Evolutionary conservation across 768 basidiomycete genomes (phyloP).

Genomic region (Pleurotus citrinopileatus): DNA sequence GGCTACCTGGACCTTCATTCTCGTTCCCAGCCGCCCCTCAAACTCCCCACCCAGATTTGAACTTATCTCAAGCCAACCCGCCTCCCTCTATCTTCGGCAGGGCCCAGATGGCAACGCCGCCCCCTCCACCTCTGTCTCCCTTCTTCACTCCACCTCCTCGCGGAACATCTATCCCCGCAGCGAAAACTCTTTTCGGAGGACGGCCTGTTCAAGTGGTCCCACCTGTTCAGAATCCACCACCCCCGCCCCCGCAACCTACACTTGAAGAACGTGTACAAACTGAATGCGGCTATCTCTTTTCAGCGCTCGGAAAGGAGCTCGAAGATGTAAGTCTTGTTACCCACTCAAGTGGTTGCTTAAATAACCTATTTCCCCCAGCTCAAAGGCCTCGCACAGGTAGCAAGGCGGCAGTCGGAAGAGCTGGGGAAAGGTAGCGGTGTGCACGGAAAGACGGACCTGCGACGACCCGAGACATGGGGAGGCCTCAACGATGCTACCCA

Average conservation of each 20-base stretch:
- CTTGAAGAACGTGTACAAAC: conserved; percentile 66
- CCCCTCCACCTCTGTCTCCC: neutral
- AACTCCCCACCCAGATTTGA: neutral
- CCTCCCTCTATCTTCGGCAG: neutral
- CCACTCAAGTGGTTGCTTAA: conserved; percentile 4
- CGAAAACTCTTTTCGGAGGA: neutral
- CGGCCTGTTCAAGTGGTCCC: no score
- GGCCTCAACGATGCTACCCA: conserved; percentile 44
- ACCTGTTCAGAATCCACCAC: no score
- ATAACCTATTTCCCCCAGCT: conserved; percentile 35
- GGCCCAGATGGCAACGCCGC: neutral
- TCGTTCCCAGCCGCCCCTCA: conserved; percentile 8
- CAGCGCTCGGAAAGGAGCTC: conserved; percentile 48
- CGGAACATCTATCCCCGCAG: neutral
- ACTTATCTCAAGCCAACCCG: neutral
- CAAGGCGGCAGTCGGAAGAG: conserved; percentile 31
- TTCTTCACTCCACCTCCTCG: neutral
- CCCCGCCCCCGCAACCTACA: conserved; percentile 20
- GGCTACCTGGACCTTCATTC: neutral
- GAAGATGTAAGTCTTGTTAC: conserved; percentile 46
- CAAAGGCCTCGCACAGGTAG: conserved; percentile 32
- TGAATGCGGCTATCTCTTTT: conserved; percentile 53
- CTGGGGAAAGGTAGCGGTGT: conserved; percentile 36
- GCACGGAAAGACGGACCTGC: conserved; percentile 43
- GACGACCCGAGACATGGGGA: conserved; percentile 47